Percentiles rank a stretch among this genome's conserved stretches.
phyloP scores from a whole-genome alignment of 768 basidiomycete species.

The Tulasnella sp. region DNA sequence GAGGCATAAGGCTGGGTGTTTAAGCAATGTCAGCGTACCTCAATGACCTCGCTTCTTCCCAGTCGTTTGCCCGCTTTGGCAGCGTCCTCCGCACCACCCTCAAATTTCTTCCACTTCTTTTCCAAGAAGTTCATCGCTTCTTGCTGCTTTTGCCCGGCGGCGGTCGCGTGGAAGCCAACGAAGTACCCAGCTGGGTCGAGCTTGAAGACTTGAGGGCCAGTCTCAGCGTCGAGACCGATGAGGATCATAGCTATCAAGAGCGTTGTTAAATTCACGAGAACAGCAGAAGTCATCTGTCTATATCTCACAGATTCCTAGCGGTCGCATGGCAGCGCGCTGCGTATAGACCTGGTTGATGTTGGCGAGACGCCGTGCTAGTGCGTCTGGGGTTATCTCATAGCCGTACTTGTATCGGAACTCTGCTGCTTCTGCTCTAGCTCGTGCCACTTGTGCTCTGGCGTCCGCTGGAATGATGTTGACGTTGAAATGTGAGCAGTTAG shows the following conservation, averaged over 20 bases:
- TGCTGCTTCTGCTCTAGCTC: constrained; percentile 81
- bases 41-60: constrained; percentile 70
- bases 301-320: constrained; percentile 76
- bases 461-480: constrained; percentile 48
- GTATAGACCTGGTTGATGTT: constrained; percentile 99
- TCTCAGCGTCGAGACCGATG: constrained; percentile 83
- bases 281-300: not conserved
- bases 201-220: constrained; percentile 95
- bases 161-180: constrained; percentile 94
- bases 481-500: not conserved
- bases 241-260: constrained; percentile 73
- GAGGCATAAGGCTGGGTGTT: not conserved
- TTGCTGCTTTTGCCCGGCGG: constrained; percentile 94
- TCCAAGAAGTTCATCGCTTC: constrained; percentile 98
- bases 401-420: constrained; percentile 94
- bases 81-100: constrained; percentile 70
- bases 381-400: constrained; percentile 95
- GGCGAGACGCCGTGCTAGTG: constrained; percentile 85
- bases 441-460: constrained; percentile 75
- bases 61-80: constrained; percentile 62
- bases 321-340: constrained; percentile 93
- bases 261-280: not conserved
- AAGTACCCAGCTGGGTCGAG: constrained; percentile 98
- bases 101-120: constrained; percentile 97
- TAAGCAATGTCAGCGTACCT: constrained; percentile 40